Base-by-base conservation (phyloP, 192 early-diverging fungal species). In the Coemansia sp. region DNA sequence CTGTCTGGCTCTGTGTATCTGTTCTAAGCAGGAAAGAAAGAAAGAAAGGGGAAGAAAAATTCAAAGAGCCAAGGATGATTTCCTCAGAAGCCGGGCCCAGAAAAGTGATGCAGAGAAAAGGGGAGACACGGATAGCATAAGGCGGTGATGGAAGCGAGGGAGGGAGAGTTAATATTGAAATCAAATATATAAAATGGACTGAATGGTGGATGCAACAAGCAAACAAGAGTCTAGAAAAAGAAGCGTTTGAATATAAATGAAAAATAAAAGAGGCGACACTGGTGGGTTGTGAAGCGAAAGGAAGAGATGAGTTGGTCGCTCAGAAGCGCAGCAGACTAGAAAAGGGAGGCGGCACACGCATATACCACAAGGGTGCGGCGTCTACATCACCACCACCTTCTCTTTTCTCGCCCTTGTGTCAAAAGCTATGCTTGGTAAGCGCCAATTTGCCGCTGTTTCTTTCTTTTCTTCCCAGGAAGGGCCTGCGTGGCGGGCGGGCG, bases 171-270 rank as follows among this genome's bases (percentile, higher is more conserved):
- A 51, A 51, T 51, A 51, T 26, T 51, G 48, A 51, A 51, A 51
- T 51, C 1, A 4, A 51, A 51, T 51, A 51, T 51, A 51, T 16
- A 9, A 51, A 46, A 46, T 46, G 20, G 48, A 51, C 48, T 16
- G 16, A 26, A 21, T 51, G 20, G 48, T 25, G 23, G 48, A 51
- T 51, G 48, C 25, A 51, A 26, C 20, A 10, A 51, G 48, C 48
- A 12, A 51, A 26, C 23, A 21, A 51, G 48, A 51, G 48, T 51
- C 48, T 51, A 51, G 48, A 51, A 51, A 51, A 26, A 51, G 23
- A 26, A 16, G 25, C 26, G 21, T 6, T 23, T 21, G 5, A 51
- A 26, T 51, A 51, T 21, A 26, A 51, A 51, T 51, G 55, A 30
- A 29, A 34, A 35, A 57, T n/a, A n/a, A 35, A 12, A 18, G 30